Evolutionary conservation across 2,329 filamentous ascomycete species (phyloP), one percentile per base, ranked within the genome.

Genomic region (Fonsecaea monophora): DNA sequence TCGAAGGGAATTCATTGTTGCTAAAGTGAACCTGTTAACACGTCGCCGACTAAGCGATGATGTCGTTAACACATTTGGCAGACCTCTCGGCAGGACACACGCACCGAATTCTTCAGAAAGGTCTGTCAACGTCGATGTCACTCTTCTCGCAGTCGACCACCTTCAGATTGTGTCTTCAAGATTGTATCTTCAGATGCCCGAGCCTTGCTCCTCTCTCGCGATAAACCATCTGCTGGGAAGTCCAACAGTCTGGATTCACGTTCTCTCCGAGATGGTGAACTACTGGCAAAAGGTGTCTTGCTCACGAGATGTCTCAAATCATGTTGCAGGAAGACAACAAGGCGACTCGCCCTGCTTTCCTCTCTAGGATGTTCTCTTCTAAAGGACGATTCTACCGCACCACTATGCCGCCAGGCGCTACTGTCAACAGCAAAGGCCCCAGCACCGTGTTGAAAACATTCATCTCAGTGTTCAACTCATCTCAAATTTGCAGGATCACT

Each of bases 31-130:
- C 45, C 45, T 25, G 8, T n/a, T 9, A 25, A 25, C 6, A 50
- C 6, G 59, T 53, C 48, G 59, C 30, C 59, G 45, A 61, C 59
- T 61, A 40, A 61, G 59, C 59, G 59, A 53, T 40, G 45, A 53
- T 53, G n/a, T 37, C 32, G 5, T n/a, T n/a, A 25, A 53, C 45
- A 21, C 34, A 10, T 34, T 13, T 12, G 9, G 45, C 34, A 37
- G 32, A 32, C 45, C 2, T 21, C 45, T 25, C 45, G 6, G 45
- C 45, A 25, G 9, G 7, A 50, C 18, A 50, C 45, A 12, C 45
- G 10, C 5, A 34, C 8, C 30, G 53, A 34, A n/a, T 12, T 55
- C 10, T 55, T 37, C 18, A 4, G 34, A 37, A 37, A 7, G 32
- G 7, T 30, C 53, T 37, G 34, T 13, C 25, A 55, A 7, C 5